Percentiles rank a stretch among this genome's conserved stretches.
Conservation (phyloP, 2,329 filamentous ascomycete species). For the Elsinoe perseae region DNA sequence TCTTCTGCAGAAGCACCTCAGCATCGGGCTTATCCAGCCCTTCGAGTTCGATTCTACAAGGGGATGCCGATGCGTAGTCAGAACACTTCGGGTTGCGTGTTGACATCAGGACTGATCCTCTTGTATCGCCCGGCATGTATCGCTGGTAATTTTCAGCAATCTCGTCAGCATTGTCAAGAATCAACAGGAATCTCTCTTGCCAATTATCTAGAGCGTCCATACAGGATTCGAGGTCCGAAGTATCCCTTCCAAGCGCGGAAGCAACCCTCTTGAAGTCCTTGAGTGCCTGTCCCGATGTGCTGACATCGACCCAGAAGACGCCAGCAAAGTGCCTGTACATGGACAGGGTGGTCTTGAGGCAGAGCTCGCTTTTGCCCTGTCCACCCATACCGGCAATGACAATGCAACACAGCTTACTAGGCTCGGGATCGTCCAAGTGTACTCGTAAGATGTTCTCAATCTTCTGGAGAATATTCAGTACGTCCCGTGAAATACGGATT, state of each 20-base stretch:
- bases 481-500: not conserved
- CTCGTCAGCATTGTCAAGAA: conserved; percentile 1
- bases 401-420: not conserved
- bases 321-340: not conserved
- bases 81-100: conserved; percentile 21
- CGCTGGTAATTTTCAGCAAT: conserved; percentile 15
- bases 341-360: not conserved
- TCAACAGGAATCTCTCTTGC: not conserved
- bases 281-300: not conserved
- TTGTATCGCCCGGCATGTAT: conserved; percentile 21
- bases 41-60: conserved; percentile 7
- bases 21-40: conserved; percentile 20
- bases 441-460: not conserved
- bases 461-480: not conserved
- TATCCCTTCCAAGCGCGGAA: not conserved
- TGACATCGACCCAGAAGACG: not conserved
- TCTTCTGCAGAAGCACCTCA: not conserved
- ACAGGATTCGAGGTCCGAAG: not conserved
- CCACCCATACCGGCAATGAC: not conserved
- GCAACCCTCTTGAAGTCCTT: not conserved
- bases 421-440: not conserved
- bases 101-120: conserved; percentile 22
- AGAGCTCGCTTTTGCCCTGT: not conserved
- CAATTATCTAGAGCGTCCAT: not conserved
- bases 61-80: conserved; percentile 15